Base-by-base conservation (phyloP, 139 green algal species). In the Zygnema circumcarinatum region DNA sequence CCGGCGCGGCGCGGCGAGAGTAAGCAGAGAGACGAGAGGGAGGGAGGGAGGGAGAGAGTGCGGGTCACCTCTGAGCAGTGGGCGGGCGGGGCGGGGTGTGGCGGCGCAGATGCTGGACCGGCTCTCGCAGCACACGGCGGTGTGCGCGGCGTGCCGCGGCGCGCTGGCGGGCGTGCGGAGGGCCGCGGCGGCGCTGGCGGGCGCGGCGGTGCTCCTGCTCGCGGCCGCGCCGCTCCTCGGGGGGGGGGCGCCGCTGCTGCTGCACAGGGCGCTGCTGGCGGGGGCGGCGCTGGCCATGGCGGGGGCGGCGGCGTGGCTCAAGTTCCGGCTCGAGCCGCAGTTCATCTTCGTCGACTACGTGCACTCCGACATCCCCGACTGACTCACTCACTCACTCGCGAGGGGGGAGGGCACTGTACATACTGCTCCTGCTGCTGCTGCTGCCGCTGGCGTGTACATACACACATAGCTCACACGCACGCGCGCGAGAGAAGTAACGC, bases 81-180 rank as follows among this genome's bases (percentile, higher is more conserved):
- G 47, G 16, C 7, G 47, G 16, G 47, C 7, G 47, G 16, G 47
- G 47, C 7, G 47, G 16, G 47, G 47, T 25, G 47, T 62, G 47
- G 47, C 7, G 47, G 47, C 7, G 47, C 75, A 86, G 67, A 86
- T 86, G 80, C 32, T 86, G 54, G 80, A 86, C 56, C 80, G 80
- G 25, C 53, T 81, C 25, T 41, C 33, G 25, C 80, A 86, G 54
- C 80, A 86, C 80, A 86, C 80, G 32, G 80, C 68, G 11, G 72
- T 62, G 32, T 86, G 80, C 20, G 31, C 80, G 2, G 68, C 80
- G 25, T 86, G 80, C 29, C 52, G 54, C 21, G 80, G 42, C 25
- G 80, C 80, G n/a, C 1, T 86, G 29, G 72, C 68, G 35, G 47
- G 47, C 25, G 53, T 86, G 32, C 32, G n/a, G 29, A 83, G 31